Percentiles rank a stretch among this genome's conserved stretches.
Evolutionary conservation across 768 basidiomycete genomes (phyloP).

Genomic region (Amanita muscaria): DNA sequence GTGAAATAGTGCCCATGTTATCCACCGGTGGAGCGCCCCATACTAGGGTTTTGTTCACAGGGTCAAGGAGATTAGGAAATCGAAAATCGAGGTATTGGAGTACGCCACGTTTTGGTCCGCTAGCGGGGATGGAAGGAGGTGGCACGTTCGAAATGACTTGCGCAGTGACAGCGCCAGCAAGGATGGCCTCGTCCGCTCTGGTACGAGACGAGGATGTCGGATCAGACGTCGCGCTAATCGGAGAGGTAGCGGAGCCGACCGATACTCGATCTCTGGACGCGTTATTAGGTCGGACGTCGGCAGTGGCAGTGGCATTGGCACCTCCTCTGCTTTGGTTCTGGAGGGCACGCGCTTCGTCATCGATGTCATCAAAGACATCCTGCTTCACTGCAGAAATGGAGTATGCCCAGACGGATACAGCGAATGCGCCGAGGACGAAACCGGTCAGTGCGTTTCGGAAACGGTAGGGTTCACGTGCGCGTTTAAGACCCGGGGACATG

Average conservation of each 20-base stretch:
- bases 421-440: slow-evolving; percentile 59
- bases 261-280: slow-evolving; percentile 6
- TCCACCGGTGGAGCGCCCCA: slow-evolving; percentile 71
- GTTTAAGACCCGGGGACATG: slow-evolving; percentile 81
- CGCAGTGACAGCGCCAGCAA: neutral
- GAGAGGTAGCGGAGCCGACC: slow-evolving; percentile 6
- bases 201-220: neutral
- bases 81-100: slow-evolving; percentile 34
- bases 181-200: neutral
- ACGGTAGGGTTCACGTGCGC: slow-evolving; percentile 81
- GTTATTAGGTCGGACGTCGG: too few relatives aligned
- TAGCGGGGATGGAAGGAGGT: neutral
- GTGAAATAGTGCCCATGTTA: slow-evolving; percentile 40
- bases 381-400: slow-evolving; percentile 93
- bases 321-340: neutral
- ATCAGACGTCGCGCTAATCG: neutral
- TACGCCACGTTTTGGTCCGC: slow-evolving; percentile 30
- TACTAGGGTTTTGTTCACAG: slow-evolving; percentile 52
- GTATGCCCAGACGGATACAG: slow-evolving; percentile 80
- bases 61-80: slow-evolving; percentile 50
- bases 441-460: slow-evolving; percentile 77
- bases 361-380: slow-evolving; percentile 83
- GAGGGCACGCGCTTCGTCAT: slow-evolving; percentile 55
- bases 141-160: neutral
- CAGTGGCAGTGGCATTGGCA: too few relatives aligned